Evolutionary conservation across 305 asterid species (phyloP), one percentile per base, ranked within the genome.

Genomic region (Rubia balearica): DNA sequence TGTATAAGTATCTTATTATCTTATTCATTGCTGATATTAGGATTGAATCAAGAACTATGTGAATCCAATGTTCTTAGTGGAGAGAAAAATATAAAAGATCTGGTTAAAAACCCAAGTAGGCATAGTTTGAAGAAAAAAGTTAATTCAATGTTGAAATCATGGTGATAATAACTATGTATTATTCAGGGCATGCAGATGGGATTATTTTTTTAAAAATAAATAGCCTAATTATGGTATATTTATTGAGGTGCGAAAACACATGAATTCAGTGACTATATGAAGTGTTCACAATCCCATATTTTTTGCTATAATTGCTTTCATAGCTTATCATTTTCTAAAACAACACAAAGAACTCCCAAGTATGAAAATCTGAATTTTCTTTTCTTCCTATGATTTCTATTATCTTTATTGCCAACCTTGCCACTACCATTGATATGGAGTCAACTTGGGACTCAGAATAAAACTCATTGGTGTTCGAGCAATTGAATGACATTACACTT

Each of bases 11-110:
- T 27, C 30, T 27, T 27, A 27, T 61, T 71, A 62, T 22, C 56
- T 68, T 14, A 48, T 48, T 61, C 71, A 56, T 51, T 51, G 73
- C 27, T 21, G 43, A 21, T 22, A 24, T 17, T 40, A 70, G 27
- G 60, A 59, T 41, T 24, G n/a, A 17, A 13, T 41, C 24, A 42
- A 22, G 7, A 11, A 38, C 62, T 10, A 57, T 59, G 55, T 61
- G 24, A 22, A 14, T 13, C 27, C 62, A 21, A 61, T 30, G 61
- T 64, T 51, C 51, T 61, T 38, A 46, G 10, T 62, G 8, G 7
- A 61, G 62, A 42, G 17, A n/a, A 71, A 30, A 30, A 30, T 14
- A n/a, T 7, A 45, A 71, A 22, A 43, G 12, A 8, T 60, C 16
- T 17, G 68, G 40, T 17, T 49, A n/a, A 14, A 30, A 36, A 13